A percentile compares a stretch with the other conserved stretches of the same genome.
These are phyloP conservation scores for Cicer cuneatum DNA, from an alignment of 306 rosid genomes.

Conservation along the genomic window DNA sequence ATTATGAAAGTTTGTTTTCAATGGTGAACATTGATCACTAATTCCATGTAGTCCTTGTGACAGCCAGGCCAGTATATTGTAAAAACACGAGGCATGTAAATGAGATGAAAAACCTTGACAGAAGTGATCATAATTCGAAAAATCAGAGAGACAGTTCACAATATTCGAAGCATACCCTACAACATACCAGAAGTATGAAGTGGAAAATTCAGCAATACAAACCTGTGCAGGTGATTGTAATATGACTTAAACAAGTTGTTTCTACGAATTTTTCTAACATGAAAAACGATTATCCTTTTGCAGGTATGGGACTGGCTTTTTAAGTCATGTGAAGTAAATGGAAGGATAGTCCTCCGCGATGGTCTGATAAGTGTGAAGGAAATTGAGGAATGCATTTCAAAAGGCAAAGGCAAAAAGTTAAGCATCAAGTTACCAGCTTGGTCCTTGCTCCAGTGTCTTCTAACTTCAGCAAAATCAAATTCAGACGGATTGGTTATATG, in stretches of 20 bases:
- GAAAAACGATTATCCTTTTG: neutral
- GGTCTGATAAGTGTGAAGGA: conserved; percentile 59
- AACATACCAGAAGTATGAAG: conserved; percentile 61
- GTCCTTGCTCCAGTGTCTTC: conserved; percentile 79
- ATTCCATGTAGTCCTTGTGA: conserved; percentile 53
- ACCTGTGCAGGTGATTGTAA: conserved; percentile 58
- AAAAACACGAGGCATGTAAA: conserved; percentile 43
- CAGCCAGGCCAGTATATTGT: conserved; percentile 78
- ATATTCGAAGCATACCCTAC: conserved; percentile 49
- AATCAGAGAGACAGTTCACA: conserved; percentile 45
- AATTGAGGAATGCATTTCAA: conserved; percentile 69
- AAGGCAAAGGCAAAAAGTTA: conserved; percentile 64
- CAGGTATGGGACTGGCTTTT: conserved; percentile 90
- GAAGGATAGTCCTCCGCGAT: conserved; percentile 63
- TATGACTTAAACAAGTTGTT: neutral
- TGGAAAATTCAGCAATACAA: conserved; percentile 62
- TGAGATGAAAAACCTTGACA: conserved; percentile 38
- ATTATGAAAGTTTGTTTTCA: neutral
- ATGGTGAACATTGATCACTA: conserved; percentile 12
- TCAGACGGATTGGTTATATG: conserved; percentile 77
- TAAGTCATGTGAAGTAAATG: conserved; percentile 74
- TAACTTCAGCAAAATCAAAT: conserved; percentile 69
- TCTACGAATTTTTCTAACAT: neutral
- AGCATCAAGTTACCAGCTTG: conserved; percentile 77
- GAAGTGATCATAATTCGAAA: conserved; percentile 32